Evolutionary conservation across 2,329 filamentous ascomycete genomes (phyloP).

Genomic region (Hysterium pulicare): DNA sequence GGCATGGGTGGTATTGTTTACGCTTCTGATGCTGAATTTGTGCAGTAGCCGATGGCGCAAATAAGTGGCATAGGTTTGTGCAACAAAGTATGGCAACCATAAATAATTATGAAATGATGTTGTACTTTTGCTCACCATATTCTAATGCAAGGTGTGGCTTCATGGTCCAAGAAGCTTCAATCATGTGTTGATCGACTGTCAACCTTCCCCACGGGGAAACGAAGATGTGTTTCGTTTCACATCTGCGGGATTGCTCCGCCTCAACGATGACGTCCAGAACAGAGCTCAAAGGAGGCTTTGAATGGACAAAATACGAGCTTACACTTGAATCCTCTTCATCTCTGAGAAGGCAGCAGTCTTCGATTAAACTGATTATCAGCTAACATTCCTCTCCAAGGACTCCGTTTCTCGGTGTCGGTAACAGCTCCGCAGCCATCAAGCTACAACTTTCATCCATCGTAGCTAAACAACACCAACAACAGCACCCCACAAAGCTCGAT

Average conservation of each 20-base stretch:
- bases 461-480: not conserved
- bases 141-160: too few relatives aligned
- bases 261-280: constrained; percentile 9
- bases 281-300: not conserved
- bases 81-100: too few relatives aligned
- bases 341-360: not conserved
- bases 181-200: not conserved
- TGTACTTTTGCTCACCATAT: too few relatives aligned
- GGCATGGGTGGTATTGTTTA: too few relatives aligned
- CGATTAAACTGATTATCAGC: not conserved
- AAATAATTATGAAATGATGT: too few relatives aligned
- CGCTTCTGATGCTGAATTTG: too few relatives aligned
- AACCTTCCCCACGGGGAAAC: not conserved
- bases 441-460: not conserved
- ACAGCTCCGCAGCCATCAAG: constrained; percentile 1
- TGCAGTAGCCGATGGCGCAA: too few relatives aligned
- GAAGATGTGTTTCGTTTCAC: not conserved
- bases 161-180: too few relatives aligned
- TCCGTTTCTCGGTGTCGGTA: not conserved
- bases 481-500: too few relatives aligned
- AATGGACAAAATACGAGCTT: not conserved
- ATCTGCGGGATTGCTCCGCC: constrained; percentile 5
- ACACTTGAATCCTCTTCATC: not conserved
- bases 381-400: not conserved
- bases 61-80: too few relatives aligned